These are phyloP conservation scores for Quercus robur DNA, from an alignment of 306 rosid genomes.

Conservation along the genomic window DNA sequence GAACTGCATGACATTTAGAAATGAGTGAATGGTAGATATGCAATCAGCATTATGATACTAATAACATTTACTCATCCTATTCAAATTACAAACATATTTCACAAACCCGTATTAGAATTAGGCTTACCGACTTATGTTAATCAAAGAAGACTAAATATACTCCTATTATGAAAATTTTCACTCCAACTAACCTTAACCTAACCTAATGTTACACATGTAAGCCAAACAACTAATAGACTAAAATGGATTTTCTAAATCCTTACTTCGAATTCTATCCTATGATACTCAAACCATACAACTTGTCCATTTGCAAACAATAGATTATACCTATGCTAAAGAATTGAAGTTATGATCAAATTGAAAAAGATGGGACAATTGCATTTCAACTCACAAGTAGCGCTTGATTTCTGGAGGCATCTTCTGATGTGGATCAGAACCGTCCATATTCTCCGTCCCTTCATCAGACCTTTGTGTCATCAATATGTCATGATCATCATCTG, in stretches of 20 bases:
- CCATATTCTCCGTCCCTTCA: slow-evolving; percentile 68
- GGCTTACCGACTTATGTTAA: not conserved
- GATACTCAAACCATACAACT: not conserved
- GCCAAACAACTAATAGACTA: slow-evolving; percentile 1
- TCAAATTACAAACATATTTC: not conserved
- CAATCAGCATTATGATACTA: not conserved
- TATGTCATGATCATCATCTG: slow-evolving; percentile 92
- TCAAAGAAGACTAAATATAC: not conserved
- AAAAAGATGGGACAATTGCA: not conserved
- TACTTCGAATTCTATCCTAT: not conserved
- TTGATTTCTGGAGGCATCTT: slow-evolving; percentile 93
- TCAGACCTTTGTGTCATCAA: slow-evolving; percentile 94
- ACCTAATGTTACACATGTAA: not conserved
- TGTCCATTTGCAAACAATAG: not conserved
- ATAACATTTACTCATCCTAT: not conserved
- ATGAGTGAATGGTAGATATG: not conserved
- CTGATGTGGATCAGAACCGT: slow-evolving; percentile 77
- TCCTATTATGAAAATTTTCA: not conserved
- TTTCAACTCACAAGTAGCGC: slow-evolving; percentile 72
- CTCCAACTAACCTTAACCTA: not conserved
- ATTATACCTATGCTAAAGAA: not conserved
- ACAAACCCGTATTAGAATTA: not conserved
- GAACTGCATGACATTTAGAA: no score
- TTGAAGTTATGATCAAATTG: not conserved
- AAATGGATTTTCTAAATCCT: not conserved